phyloP scores from a whole-genome alignment of 257 asterid genomes.

The Striga asiatica region DNA sequence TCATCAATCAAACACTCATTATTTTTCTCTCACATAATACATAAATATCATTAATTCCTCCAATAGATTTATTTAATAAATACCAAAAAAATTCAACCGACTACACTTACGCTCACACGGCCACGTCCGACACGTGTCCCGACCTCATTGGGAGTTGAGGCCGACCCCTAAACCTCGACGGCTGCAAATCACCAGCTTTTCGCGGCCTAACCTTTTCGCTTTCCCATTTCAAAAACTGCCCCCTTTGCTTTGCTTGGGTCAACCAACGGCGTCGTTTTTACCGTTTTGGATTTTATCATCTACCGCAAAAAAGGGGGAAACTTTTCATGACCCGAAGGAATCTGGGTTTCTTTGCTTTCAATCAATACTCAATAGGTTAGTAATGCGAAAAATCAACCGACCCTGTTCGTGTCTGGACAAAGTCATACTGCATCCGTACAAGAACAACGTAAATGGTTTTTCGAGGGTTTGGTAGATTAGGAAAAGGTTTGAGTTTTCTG shows the following conservation, averaged over 20 bases:
- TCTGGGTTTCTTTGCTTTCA: constrained; percentile 18
- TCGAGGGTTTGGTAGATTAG: not conserved
- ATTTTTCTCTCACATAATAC: too few relatives aligned
- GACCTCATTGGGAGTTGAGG: not conserved
- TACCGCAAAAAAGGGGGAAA: not conserved
- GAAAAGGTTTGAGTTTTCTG: not conserved
- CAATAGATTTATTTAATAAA: too few relatives aligned
- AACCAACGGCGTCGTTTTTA: constrained; percentile 10
- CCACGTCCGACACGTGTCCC: constrained; percentile 4
- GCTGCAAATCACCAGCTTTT: constrained; percentile 3
- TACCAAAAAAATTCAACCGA: too few relatives aligned
- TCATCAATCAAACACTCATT: too few relatives aligned
- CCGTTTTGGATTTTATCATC: not conserved
- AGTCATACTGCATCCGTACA: not conserved
- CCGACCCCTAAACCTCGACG: not conserved
- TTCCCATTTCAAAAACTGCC: not conserved
- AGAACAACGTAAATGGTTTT: too few relatives aligned
- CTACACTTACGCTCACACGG: not conserved
- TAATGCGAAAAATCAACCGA: constrained; percentile 8
- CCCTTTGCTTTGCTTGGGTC: not conserved
- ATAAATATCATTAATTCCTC: too few relatives aligned
- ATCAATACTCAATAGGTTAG: constrained; percentile 14
- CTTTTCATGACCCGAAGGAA: not conserved
- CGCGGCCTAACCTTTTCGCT: constrained; percentile 15
- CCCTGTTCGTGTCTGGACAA: not conserved